Conservation (phyloP, 2,329 filamentous ascomycete genomes). For the Epichloe typhina region DNA sequence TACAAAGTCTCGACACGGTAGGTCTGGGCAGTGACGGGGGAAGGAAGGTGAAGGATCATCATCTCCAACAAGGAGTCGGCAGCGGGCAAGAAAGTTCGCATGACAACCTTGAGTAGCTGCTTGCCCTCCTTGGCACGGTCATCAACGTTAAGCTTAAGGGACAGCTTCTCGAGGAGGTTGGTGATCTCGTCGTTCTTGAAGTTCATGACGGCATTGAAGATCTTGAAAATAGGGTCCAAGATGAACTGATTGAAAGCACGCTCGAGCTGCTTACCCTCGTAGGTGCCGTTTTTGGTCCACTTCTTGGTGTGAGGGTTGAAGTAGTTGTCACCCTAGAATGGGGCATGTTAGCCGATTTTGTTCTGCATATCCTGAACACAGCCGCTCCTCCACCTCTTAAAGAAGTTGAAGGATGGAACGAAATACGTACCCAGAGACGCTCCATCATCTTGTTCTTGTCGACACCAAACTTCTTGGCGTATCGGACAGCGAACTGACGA, state of each 20-base stretch:
- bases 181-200: constrained; percentile 90
- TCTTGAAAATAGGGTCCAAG: constrained; percentile 98
- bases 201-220: constrained; percentile 94
- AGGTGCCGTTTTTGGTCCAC: constrained; percentile 80
- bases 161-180: constrained; percentile 79
- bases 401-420: neutral
- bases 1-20: constrained; percentile 99
- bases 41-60: constrained; percentile 99
- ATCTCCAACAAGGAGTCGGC: constrained; percentile 98
- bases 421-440: constrained; percentile 75
- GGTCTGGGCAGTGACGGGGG: constrained; percentile 85
- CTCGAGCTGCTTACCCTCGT: constrained; percentile 83
- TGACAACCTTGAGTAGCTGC: constrained; percentile 92
- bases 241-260: constrained; percentile 99
- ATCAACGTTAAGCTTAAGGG: constrained; percentile 76
- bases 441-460: constrained; percentile 99
- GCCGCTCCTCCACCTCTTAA: too few species aligned
- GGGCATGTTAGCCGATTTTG: constrained; percentile 8
- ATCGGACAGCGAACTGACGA: constrained; percentile 89
- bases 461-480: constrained; percentile 99
- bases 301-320: constrained; percentile 99
- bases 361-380: neutral
- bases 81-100: constrained; percentile 97
- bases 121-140: constrained; percentile 96
- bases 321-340: constrained; percentile 72